A percentile compares a stretch with the other conserved stretches of the same genome.
Evolutionary conservation across 495 filamentous ascomycete genomes (phyloP).

Genomic region (Ramalina intermedia): DNA sequence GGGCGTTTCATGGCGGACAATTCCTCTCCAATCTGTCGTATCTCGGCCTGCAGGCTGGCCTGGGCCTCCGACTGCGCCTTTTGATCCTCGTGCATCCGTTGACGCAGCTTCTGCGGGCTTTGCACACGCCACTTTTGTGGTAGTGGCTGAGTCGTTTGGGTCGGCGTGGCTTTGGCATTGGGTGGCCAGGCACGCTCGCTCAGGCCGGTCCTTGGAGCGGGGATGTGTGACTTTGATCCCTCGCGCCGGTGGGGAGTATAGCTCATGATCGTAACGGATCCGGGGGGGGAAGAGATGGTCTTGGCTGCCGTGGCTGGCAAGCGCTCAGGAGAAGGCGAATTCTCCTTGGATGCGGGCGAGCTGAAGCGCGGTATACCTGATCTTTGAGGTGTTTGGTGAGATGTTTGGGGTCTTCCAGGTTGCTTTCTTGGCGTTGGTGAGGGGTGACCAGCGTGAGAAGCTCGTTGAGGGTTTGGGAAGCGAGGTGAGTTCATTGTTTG

Average conservation of each 20-base stretch:
- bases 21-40: conserved; percentile 72
- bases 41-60: conserved; percentile 53
- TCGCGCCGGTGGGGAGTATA: conserved; percentile 32
- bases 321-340: conserved; percentile 5
- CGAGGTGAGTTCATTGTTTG: neutral
- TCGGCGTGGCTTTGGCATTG: conserved; percentile 21
- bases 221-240: conserved; percentile 36
- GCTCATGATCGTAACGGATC: conserved; percentile 25
- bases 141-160: conserved; percentile 22
- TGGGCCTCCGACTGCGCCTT: conserved; percentile 55
- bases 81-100: conserved; percentile 73
- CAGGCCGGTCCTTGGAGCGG: conserved; percentile 32
- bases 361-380: conserved; percentile 9
- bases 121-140: conserved; percentile 68
- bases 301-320: neutral
- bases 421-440: conserved; percentile 3
- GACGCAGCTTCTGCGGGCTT: conserved; percentile 81
- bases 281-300: neutral
- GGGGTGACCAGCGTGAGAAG: neutral
- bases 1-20: conserved; percentile 44
- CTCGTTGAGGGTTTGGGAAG: neutral
- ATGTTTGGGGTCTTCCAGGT: neutral
- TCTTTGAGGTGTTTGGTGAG: conserved; percentile 7
- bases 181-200: conserved; percentile 36
- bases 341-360: conserved; percentile 13